Evolutionary conservation across 225 moss, liverwort and hornwort species (phyloP), one percentile per base, ranked within the genome.

Genomic region (Antitrichia curtipendula): DNA sequence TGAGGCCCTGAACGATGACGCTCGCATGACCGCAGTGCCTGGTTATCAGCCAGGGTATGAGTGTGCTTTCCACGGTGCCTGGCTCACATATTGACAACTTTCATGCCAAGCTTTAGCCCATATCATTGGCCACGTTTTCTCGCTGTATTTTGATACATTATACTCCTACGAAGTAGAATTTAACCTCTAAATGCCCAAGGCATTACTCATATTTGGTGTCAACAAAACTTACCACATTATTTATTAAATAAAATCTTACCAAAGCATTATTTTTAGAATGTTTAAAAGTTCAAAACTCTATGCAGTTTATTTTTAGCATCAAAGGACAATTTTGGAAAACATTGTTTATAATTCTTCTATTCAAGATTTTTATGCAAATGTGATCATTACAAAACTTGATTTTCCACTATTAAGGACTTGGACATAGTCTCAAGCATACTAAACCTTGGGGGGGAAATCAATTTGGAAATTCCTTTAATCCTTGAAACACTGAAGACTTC

Each of bases 381-480:
- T 19, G 4, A 47, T 7, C 2, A 11, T 47, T 47, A 10, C 1
- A 31, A 72, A 19, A 31, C 19, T 73, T 47, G 7, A 73, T 18
- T 47, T 73, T 47, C 1, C 1, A 73, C 10, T 16, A 19, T 7
- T 19, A 17, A 47, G 11, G 4, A 0, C 31, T 16, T 31, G 3
- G 11, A 12, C 19, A 47, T 73, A 31, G 19, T 74, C 7, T 74
- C 7, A 49, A 49, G 28, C 7, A 19, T 2, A 47, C 7, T 11
- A 0, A 47, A 31, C 0, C 4, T 29, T 18, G 0, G 6, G 3
- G 2, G 1, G 0, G 10, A 72, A 72, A 10, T 8, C 1, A 29
- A 9, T 71, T 45, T 28, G 2, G 3, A 45, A 17, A 63, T n/a
- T n/a, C n/a, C n/a, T n/a, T n/a, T n/a, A n/a, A n/a, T n/a, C n/a